These are phyloP conservation scores for Talaromyces borbonicus DNA, from an alignment of 495 filamentous ascomycete genomes.

Conservation along the genomic window DNA sequence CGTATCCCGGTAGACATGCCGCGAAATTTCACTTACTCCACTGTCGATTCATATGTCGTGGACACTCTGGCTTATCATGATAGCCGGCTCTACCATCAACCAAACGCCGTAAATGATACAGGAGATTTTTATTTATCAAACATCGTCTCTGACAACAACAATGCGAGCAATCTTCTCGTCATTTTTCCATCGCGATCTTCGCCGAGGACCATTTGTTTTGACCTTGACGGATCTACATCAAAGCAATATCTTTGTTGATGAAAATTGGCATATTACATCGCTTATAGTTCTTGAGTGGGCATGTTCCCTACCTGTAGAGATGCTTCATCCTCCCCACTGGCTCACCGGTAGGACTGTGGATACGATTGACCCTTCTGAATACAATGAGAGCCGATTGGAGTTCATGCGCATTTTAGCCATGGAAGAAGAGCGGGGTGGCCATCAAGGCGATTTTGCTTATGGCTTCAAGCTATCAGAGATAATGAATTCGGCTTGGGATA, in stretches of 20 bases:
- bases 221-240: constrained; percentile 19
- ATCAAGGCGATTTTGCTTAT: background rate
- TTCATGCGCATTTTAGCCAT: constrained; percentile 7
- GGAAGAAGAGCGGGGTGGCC: constrained; percentile 2
- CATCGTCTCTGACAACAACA: constrained; percentile 15
- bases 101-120: constrained; percentile 19
- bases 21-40: constrained; percentile 20
- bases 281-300: constrained; percentile 24
- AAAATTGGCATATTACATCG: constrained; percentile 16
- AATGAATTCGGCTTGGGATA: constrained; percentile 13
- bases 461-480: constrained; percentile 10
- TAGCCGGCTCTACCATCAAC: constrained; percentile 22
- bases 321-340: constrained; percentile 21
- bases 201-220: constrained; percentile 14
- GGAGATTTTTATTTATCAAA: constrained; percentile 21
- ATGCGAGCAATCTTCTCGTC: constrained; percentile 20
- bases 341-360: constrained; percentile 9
- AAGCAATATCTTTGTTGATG: constrained; percentile 21
- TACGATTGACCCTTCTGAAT: constrained; percentile 10
- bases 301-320: constrained; percentile 18
- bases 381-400: constrained; percentile 8
- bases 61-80: constrained; percentile 24
- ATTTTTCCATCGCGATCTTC: constrained; percentile 17
- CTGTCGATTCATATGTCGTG: constrained; percentile 22
- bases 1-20: constrained; percentile 21